Evolutionary conservation across 1,284 basidiomycete genomes (phyloP).

Genomic region (Cryptococcus sp.): DNA sequence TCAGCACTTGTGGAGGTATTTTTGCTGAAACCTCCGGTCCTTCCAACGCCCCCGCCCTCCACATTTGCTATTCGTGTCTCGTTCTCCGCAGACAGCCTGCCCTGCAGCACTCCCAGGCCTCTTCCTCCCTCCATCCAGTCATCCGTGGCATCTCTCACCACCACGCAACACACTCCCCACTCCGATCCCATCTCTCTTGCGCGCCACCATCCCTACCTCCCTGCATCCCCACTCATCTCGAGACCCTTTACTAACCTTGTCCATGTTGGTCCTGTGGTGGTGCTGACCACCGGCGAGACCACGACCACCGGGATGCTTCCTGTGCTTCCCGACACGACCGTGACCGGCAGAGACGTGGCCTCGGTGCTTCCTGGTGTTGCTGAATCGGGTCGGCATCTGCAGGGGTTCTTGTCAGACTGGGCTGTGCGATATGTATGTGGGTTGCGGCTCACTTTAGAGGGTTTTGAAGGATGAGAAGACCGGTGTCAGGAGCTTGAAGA

Average conservation of each 20-base stretch:
- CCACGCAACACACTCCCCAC: background rate
- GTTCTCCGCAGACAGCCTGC: background rate
- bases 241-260: slow-evolving; percentile 45
- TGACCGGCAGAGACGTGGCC: slow-evolving; percentile 98
- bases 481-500: background rate
- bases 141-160: background rate
- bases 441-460: slow-evolving; percentile 24
- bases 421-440: no score
- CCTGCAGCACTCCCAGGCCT: background rate
- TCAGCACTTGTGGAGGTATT: slow-evolving; percentile 2
- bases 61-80: background rate
- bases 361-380: slow-evolving; percentile 96
- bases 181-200: background rate
- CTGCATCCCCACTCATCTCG: background rate
- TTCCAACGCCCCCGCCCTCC: background rate
- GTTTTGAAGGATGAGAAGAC: slow-evolving; percentile 30
- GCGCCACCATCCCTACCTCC: background rate
- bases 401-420: background rate
- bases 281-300: slow-evolving; percentile 99
- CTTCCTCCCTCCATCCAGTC: background rate
- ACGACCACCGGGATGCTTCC: slow-evolving; percentile 99
- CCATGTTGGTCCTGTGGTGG: slow-evolving; percentile 79
- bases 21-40: background rate
- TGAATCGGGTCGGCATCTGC: slow-evolving; percentile 85
- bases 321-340: slow-evolving; percentile 99